phyloP scores from a whole-genome alignment of 192 early-diverging fungal species.

The Coemansia sp. region DNA sequence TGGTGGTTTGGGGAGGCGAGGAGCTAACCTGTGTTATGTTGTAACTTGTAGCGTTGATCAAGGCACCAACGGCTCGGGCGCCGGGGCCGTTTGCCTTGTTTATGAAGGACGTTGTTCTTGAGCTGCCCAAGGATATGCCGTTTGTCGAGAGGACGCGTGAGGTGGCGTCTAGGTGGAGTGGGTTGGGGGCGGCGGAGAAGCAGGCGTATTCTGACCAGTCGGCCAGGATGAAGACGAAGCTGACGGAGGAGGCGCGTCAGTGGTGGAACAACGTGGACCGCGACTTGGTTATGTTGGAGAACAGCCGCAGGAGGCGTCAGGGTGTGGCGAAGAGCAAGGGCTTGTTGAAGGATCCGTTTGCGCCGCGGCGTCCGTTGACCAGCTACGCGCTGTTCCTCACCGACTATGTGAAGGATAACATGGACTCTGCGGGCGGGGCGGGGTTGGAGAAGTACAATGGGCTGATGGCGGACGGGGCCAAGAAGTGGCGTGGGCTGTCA shows the following conservation, averaged over 20 bases:
- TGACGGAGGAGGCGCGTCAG: slow-evolving; percentile 11
- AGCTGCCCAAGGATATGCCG: neutral
- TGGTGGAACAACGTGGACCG: slow-evolving; percentile 37
- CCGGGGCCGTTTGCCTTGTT: slow-evolving; percentile 8
- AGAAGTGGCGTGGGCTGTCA: slow-evolving; percentile 30
- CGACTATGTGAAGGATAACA: neutral
- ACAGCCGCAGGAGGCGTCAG: slow-evolving; percentile 26
- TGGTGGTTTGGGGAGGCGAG: too few relatives aligned
- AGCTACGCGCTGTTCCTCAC: slow-evolving; percentile 5
- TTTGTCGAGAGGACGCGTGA: slow-evolving; percentile 6
- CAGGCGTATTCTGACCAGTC: neutral
- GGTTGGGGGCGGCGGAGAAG: slow-evolving; percentile 11
- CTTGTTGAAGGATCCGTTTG: slow-evolving; percentile 33
- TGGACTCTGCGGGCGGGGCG: neutral
- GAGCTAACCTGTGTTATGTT: too few relatives aligned
- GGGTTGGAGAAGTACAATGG: neutral
- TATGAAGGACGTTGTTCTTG: neutral
- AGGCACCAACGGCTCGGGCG: slow-evolving; percentile 5
- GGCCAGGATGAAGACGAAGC: neutral
- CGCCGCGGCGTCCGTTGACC: slow-evolving; percentile 25
- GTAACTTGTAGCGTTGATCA: slow-evolving; percentile 12
- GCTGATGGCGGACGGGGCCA: neutral
- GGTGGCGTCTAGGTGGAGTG: slow-evolving; percentile 12
- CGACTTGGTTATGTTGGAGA: slow-evolving; percentile 28
- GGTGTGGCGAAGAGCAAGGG: neutral